phyloP scores from a whole-genome alignment of 192 early-diverging fungal genomes.

The Podila epigama region DNA sequence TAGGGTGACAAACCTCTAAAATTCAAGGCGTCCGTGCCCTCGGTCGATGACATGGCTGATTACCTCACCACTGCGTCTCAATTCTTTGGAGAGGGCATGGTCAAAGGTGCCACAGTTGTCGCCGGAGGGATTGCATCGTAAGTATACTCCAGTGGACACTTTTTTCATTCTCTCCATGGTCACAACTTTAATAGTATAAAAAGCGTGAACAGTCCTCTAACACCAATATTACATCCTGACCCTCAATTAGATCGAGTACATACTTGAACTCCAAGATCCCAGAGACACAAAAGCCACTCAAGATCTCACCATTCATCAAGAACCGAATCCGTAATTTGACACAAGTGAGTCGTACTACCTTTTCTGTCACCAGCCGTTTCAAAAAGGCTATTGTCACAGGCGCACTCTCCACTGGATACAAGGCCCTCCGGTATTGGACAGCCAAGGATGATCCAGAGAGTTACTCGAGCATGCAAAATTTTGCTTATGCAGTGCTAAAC shows the following conservation, averaged over 20 bases:
- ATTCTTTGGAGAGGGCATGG: slow-evolving; percentile 28
- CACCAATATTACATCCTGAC: too few relatives aligned
- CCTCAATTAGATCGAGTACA: slow-evolving; percentile 28
- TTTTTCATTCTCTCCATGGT: background rate
- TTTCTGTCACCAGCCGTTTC: slow-evolving; percentile 20
- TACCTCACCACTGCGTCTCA: slow-evolving; percentile 43
- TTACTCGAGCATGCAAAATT: slow-evolving; percentile 44
- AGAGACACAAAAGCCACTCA: slow-evolving; percentile 34
- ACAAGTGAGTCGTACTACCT: slow-evolving; percentile 15
- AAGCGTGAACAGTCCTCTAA: too few relatives aligned
- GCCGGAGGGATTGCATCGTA: slow-evolving; percentile 39
- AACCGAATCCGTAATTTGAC: slow-evolving; percentile 38
- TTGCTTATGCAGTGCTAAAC: slow-evolving; percentile 38
- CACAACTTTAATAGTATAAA: too few relatives aligned
- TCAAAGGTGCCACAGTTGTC: slow-evolving; percentile 39
- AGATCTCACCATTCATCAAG: slow-evolving; percentile 43
- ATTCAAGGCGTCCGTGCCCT: slow-evolving; percentile 36
- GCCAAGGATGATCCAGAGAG: slow-evolving; percentile 31
- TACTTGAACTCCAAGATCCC: slow-evolving; percentile 38
- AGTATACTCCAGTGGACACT: background rate
- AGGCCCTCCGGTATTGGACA: slow-evolving; percentile 33
- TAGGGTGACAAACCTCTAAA: slow-evolving; percentile 18
- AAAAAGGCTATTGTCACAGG: slow-evolving; percentile 15
- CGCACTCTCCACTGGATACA: slow-evolving; percentile 23
- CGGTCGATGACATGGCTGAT: slow-evolving; percentile 37